Percentiles rank a stretch among this genome's conserved stretches.
Conservation (phyloP, 2,329 filamentous ascomycete genomes). For the Fusarium sp. region DNA sequence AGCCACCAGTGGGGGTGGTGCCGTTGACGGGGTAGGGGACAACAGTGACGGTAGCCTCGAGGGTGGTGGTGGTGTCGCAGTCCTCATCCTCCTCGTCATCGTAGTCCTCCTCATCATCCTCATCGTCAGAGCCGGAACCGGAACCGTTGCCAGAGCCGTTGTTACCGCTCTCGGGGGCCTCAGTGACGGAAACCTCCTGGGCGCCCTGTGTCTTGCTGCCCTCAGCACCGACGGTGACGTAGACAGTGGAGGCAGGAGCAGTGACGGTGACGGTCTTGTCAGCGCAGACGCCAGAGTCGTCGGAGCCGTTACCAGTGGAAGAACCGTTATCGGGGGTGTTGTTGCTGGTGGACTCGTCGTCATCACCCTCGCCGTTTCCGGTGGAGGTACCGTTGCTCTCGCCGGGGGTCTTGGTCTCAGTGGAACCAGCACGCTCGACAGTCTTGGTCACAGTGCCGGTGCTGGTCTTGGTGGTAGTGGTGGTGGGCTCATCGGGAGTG, state of each 20-base stretch:
- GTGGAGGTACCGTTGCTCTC: conserved; percentile 32
- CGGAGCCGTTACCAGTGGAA: conserved; percentile 33
- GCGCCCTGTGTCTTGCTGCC: conserved; percentile 34
- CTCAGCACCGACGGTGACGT: conserved; percentile 49
- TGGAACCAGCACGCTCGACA: conserved; percentile 43
- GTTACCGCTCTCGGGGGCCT: conserved; percentile 3
- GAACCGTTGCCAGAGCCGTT: conserved; percentile 19
- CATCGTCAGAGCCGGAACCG: conserved; percentile 18
- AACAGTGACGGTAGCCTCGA: conserved; percentile 51
- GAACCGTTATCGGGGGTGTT: conserved; percentile 8
- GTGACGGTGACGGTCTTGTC: conserved; percentile 49
- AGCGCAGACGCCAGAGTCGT: conserved; percentile 23
- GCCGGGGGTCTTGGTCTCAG: conserved; percentile 37
- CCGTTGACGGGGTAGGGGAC: conserved; percentile 56
- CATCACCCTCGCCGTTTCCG: conserved; percentile 13
- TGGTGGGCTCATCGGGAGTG: conserved; percentile 48
- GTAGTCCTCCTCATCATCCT: conserved; percentile 35
- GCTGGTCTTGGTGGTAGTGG: conserved; percentile 54
- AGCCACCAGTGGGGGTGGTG: conserved; percentile 53
- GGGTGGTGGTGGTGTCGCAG: conserved; percentile 45
- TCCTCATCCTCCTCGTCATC: conserved; percentile 33
- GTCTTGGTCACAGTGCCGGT: conserved; percentile 53
- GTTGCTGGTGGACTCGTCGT: conserved; percentile 3
- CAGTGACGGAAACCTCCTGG: conserved; percentile 41
- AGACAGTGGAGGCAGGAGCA: conserved; percentile 51